phyloP scores from a whole-genome alignment of 2,329 filamentous ascomycete species.

The Diaporthe australafricana region DNA sequence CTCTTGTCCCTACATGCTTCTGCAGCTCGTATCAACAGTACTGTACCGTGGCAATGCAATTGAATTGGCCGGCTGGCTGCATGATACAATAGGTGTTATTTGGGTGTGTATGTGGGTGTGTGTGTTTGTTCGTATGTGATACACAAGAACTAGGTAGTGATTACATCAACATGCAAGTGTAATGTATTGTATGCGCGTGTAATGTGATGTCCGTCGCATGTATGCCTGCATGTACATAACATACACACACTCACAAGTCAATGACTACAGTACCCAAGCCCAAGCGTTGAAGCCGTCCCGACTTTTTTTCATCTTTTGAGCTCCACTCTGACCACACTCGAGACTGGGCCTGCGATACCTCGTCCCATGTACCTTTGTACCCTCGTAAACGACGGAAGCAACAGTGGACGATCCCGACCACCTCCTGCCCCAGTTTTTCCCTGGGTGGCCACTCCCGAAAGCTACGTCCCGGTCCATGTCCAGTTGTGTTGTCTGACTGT shows the following conservation, averaged over 20 bases:
- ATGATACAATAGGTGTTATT: too few species aligned
- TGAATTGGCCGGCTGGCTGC: background rate
- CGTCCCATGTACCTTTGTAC: constrained; percentile 25
- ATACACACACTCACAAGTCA: too few species aligned
- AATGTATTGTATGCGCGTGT: background rate
- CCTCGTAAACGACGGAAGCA: constrained; percentile 22
- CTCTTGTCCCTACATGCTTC: background rate
- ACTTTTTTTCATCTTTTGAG: constrained; percentile 33
- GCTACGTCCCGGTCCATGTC: too few species aligned
- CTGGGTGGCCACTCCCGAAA: constrained; percentile 20
- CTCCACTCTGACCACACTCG: constrained; percentile 9
- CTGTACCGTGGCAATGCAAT: background rate
- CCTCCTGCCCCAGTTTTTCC: constrained; percentile 17
- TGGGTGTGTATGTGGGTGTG: too few species aligned
- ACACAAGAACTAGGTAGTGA: background rate
- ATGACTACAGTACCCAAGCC: background rate
- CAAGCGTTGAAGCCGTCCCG: constrained; percentile 15
- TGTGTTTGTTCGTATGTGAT: background rate
- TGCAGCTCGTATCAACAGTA: background rate
- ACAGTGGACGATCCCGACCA: constrained; percentile 16
- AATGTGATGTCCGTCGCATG: background rate
- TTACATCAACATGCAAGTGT: background rate
- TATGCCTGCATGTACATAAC: background rate
- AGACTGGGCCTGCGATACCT: background rate
- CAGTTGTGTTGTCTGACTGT: background rate